Evolutionary conservation across 192 early-diverging fungal genomes (phyloP).

Genomic region (Coemansia sp.): DNA sequence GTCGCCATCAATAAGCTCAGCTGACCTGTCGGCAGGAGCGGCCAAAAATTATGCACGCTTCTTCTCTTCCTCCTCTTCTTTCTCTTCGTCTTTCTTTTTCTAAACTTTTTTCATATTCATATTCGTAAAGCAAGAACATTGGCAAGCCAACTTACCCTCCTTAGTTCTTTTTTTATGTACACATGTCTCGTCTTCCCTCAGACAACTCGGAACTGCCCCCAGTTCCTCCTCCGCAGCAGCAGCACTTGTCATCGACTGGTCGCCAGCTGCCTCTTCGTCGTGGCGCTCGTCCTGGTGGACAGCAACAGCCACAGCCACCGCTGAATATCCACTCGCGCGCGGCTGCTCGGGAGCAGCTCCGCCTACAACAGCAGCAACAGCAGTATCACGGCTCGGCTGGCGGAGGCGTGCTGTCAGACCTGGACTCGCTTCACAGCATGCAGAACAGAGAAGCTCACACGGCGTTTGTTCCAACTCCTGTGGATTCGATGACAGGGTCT

Average conservation of each 20-base stretch:
- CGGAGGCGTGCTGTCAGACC: constrained; percentile 39
- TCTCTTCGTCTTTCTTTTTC: neutral
- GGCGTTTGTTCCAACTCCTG: constrained; percentile 35
- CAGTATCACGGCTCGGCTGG: neutral
- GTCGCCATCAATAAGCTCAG: constrained; percentile 8
- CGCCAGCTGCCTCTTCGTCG: constrained; percentile 8
- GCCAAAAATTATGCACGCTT: neutral
- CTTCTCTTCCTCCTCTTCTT: neutral
- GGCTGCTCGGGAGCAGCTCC: constrained; percentile 32
- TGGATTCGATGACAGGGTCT: constrained; percentile 38
- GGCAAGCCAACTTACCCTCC: neutral
- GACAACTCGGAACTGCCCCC: constrained; percentile 5
- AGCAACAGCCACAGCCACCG: constrained; percentile 15
- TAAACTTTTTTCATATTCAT: constrained; percentile 10
- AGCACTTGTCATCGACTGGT: neutral
- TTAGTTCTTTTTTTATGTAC: neutral
- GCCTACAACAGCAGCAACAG: constrained; percentile 24
- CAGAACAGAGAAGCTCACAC: constrained; percentile 30
- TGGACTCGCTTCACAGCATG: constrained; percentile 28
- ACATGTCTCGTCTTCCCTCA: constrained; percentile 4
- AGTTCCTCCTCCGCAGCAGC: constrained; percentile 11
- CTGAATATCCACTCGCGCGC: constrained; percentile 38
- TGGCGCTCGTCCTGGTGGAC: constrained; percentile 11
- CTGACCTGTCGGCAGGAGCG: neutral
- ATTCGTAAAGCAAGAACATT: neutral